Evolutionary conservation across 176 grass and related monocot species (phyloP), one percentile per base, ranked within the genome.

Genomic region (Oryza longistaminata): DNA sequence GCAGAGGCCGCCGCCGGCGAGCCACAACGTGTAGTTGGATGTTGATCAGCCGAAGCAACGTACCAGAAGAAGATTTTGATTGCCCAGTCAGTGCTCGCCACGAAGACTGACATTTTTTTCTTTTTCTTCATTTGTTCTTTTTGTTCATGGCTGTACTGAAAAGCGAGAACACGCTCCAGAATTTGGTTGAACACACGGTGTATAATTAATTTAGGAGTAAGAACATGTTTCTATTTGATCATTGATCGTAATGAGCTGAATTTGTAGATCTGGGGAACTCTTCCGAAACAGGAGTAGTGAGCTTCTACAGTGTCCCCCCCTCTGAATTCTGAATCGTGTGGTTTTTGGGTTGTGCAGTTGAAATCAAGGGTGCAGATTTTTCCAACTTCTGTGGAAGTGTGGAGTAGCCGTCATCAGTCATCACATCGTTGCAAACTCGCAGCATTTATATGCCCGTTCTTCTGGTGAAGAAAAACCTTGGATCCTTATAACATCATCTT

Each of bases 1-100:
- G 76, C 76, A 85, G 37, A 81, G 68, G 71, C 13, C 52, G 27
- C 27, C 71, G 7, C 37, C 74, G 14, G 60, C 74, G 52, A 90
- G 65, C 43, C 39, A 75, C 26, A 77, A 77, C 27, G 85, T 77
- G 9, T 74, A 84, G 55, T 0, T 22, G 19, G 7, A 22, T 3
- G 6, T 7, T 3, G 2, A 61, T 22, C 55, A n/a, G 17, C 21
- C 4, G 52, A 0, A 58, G 52, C 52, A 21, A 58, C 17, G 6
- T 58, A 7, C 52, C 7, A 1, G 52, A 58, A 58, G 19, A 61
- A 22, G 19, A 22, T 61, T 61, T 61, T 61, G 55, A 22, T 61
- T 7, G 52, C 52, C 52, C 52, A 1, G 55, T 14, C 52, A 1
- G 55, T 14, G 21, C 19, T 61, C 55, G 21, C 55, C 55, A 9